Evolutionary conservation across 192 early-diverging fungal genomes (phyloP).

Genomic region (Rhizophagus clarus): DNA sequence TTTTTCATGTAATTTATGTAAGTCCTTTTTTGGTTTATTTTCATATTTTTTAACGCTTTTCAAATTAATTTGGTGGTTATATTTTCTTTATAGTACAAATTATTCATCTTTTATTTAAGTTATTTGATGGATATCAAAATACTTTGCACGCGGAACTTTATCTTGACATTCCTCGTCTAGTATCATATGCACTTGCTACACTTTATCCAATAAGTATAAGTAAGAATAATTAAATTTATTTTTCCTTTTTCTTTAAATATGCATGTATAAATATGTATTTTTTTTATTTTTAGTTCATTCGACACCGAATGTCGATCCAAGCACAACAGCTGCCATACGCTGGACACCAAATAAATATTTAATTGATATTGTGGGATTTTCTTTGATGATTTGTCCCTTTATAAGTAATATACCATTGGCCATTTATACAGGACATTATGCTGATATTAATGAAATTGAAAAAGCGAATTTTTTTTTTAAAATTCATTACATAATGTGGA

Average conservation of each 20-base stretch:
- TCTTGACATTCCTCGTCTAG: background rate
- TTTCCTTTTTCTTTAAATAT: background rate
- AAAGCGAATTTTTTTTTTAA: constrained; percentile 5
- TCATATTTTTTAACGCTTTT: background rate
- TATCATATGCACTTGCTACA: background rate
- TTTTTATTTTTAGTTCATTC: background rate
- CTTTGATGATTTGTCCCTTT: background rate
- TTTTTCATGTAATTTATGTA: background rate
- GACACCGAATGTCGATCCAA: background rate
- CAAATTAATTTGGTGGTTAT: background rate
- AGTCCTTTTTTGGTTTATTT: background rate
- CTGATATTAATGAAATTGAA: constrained; percentile 5
- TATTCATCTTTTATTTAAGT: background rate
- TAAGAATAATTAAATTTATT: background rate
- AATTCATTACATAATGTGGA: constrained; percentile 15
- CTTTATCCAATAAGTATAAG: constrained; percentile 14
- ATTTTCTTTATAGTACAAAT: background rate
- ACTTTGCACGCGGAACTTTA: background rate
- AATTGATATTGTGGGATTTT: background rate
- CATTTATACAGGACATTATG: background rate
- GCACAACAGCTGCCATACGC: no score
- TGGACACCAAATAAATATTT: constrained; percentile 1
- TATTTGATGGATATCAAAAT: background rate
- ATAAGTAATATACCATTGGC: background rate
- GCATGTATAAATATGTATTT: no score